Evolutionary conservation across 306 rosid genomes (phyloP).

Genomic region (Cucurbita argyrosperma): DNA sequence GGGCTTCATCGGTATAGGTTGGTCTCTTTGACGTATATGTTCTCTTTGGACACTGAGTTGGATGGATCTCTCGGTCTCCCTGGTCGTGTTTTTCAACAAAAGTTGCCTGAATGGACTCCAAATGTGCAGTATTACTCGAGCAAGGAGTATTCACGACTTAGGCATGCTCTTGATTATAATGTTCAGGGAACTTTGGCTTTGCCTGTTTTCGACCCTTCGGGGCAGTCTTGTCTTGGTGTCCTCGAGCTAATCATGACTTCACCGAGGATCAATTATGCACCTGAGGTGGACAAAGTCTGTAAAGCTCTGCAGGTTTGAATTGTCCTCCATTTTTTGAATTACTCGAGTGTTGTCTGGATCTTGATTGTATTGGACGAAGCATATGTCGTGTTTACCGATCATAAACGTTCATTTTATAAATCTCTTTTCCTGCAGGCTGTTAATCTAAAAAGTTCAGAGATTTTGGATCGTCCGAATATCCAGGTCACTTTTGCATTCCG

Average conservation of each 20-base stretch:
- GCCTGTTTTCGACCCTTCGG: conserved; percentile 67
- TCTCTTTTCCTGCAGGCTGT: conserved; percentile 52
- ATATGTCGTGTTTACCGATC: not conserved
- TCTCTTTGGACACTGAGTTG: conserved; percentile 50
- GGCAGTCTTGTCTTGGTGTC: conserved; percentile 67
- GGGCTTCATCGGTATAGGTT: conserved; percentile 73
- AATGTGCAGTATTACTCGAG: conserved; percentile 73
- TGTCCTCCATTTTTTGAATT: not conserved
- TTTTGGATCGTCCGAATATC: conserved; percentile 41
- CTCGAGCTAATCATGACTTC: conserved; percentile 80
- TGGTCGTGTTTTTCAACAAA: conserved; percentile 72
- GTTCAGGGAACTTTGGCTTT: conserved; percentile 78
- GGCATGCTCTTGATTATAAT: conserved; percentile 60
- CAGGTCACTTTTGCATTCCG: conserved; percentile 30
- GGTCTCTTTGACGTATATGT: conserved; percentile 42
- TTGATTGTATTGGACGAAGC: not conserved
- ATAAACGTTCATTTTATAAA: not conserved
- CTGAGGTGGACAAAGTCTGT: conserved; percentile 76
- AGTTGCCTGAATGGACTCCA: conserved; percentile 84
- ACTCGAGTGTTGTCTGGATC: not conserved
- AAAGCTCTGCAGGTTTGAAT: conserved; percentile 83
- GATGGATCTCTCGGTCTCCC: conserved; percentile 59
- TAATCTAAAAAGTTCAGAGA: conserved; percentile 58
- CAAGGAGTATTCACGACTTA: conserved; percentile 59
- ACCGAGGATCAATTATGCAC: conserved; percentile 61